phyloP scores from a whole-genome alignment of 148 eudicot genomes.

The Rhododendron williamsianum region DNA sequence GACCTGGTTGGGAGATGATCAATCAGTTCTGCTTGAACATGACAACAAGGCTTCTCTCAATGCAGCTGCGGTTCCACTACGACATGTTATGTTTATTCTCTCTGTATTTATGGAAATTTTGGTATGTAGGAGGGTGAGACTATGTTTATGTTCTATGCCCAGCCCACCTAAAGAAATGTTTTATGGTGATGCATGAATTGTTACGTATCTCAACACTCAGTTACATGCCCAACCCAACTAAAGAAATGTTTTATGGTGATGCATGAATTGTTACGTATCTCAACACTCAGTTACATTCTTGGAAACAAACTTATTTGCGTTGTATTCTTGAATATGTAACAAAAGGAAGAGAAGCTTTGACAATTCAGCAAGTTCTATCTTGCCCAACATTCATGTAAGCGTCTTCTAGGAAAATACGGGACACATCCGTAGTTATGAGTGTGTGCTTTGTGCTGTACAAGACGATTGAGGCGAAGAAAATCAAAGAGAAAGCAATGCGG shows the following conservation, averaged over 20 bases:
- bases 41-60: not conserved
- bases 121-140: not conserved
- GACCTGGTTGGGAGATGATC: conserved; percentile 1
- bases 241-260: not conserved
- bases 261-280: not conserved
- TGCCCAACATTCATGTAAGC: not conserved
- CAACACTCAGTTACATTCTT: not conserved
- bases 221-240: not conserved
- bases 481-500: not conserved
- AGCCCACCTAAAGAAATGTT: not conserved
- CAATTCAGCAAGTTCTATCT: not conserved
- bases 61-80: not conserved
- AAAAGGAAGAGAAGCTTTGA: not conserved
- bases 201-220: not conserved
- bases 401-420: not conserved
- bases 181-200: not conserved
- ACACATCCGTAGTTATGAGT: not conserved
- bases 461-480: not conserved
- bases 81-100: not conserved
- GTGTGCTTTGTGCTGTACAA: not conserved
- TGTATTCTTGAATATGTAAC: not conserved
- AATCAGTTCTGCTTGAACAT: not conserved
- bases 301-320: not conserved
- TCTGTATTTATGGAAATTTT: not conserved
- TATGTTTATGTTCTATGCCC: not conserved